phyloP scores from a whole-genome alignment of 2,329 filamentous ascomycete genomes.

The Penicillium sumatraense region DNA sequence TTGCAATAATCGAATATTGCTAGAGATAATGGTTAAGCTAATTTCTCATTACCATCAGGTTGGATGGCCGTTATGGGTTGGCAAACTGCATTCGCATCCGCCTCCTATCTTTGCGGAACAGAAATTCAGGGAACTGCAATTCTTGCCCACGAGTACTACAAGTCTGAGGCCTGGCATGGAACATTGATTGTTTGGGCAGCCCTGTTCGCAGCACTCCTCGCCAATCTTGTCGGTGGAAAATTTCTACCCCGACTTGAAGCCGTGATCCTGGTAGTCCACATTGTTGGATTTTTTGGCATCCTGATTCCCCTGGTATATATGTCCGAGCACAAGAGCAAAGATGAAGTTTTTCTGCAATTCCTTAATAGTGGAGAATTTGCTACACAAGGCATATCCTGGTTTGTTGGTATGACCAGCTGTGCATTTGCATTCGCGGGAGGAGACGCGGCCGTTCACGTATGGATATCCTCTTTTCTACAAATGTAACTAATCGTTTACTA shows the following conservation, averaged over 20 bases:
- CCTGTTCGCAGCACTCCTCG: slow-evolving; percentile 38
- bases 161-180: slow-evolving; percentile 52
- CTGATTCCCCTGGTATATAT: slow-evolving; percentile 52
- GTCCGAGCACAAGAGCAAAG: slow-evolving; percentile 46
- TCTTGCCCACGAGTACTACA: slow-evolving; percentile 43
- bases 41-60: slow-evolving; percentile 19
- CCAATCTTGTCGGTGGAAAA: slow-evolving; percentile 51
- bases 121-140: slow-evolving; percentile 42
- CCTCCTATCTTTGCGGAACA: slow-evolving; percentile 36
- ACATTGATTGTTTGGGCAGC: slow-evolving; percentile 54
- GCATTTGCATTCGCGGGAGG: slow-evolving; percentile 42
- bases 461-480: slow-evolving; percentile 13
- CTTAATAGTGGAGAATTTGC: slow-evolving; percentile 52
- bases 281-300: slow-evolving; percentile 58
- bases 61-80: slow-evolving; percentile 48
- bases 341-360: slow-evolving; percentile 53
- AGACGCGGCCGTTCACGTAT: slow-evolving; percentile 45
- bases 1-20: not conserved
- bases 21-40: not conserved
- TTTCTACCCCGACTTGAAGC: slow-evolving; percentile 54
- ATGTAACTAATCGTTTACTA: too few species aligned
- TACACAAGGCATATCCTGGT: slow-evolving; percentile 46
- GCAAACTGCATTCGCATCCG: slow-evolving; percentile 46
- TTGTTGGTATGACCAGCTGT: slow-evolving; percentile 40
- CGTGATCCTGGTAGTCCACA: slow-evolving; percentile 53